Evolutionary conservation across 2,329 filamentous ascomycete species (phyloP).

Genomic region (Aspergillus luchuensis): DNA sequence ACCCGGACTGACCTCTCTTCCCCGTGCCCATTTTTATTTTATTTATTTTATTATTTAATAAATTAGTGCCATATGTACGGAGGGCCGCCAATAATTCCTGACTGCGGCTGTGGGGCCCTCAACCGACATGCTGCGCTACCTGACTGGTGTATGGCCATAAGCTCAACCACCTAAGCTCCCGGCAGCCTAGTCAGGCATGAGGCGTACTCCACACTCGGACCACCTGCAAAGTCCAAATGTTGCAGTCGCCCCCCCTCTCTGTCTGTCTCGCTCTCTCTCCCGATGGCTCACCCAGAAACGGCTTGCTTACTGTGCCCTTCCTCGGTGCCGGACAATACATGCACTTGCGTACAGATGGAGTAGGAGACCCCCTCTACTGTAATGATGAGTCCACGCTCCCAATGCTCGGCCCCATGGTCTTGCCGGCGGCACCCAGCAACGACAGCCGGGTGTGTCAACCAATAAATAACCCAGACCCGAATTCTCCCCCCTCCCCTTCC

Average conservation of each 20-base stretch:
- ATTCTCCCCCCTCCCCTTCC: slow-evolving; percentile 5
- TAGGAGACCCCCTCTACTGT: slow-evolving; percentile 17
- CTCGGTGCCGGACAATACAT: slow-evolving; percentile 20
- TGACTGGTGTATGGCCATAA: slow-evolving; percentile 28
- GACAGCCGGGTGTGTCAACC: slow-evolving; percentile 17
- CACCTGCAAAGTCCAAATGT: slow-evolving; percentile 22
- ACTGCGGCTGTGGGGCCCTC: slow-evolving; percentile 19
- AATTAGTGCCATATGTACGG: slow-evolving; percentile 21
- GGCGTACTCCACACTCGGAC: slow-evolving; percentile 24
- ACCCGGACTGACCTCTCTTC: slow-evolving; percentile 21
- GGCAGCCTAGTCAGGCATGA: slow-evolving; percentile 29
- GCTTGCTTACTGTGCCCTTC: slow-evolving; percentile 12
- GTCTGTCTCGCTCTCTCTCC: not conserved
- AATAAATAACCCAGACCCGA: slow-evolving; percentile 9
- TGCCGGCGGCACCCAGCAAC: slow-evolving; percentile 11
- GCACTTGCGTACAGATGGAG: slow-evolving; percentile 24
- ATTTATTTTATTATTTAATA: slow-evolving; percentile 19
- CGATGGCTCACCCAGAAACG: slow-evolving; percentile 11
- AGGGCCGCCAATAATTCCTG: slow-evolving; percentile 23
- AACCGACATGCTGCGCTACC: slow-evolving; percentile 18
- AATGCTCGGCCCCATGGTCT: slow-evolving; percentile 11
- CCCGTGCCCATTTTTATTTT: slow-evolving; percentile 23
- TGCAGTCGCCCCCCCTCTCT: slow-evolving; percentile 17
- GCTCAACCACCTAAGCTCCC: slow-evolving; percentile 32
- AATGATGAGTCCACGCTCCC: slow-evolving; percentile 12